Percentiles rank a stretch among this genome's conserved stretches.
phyloP scores from a whole-genome alignment of 352 stramenopile genomes.

The Thraustotheca clavata region DNA sequence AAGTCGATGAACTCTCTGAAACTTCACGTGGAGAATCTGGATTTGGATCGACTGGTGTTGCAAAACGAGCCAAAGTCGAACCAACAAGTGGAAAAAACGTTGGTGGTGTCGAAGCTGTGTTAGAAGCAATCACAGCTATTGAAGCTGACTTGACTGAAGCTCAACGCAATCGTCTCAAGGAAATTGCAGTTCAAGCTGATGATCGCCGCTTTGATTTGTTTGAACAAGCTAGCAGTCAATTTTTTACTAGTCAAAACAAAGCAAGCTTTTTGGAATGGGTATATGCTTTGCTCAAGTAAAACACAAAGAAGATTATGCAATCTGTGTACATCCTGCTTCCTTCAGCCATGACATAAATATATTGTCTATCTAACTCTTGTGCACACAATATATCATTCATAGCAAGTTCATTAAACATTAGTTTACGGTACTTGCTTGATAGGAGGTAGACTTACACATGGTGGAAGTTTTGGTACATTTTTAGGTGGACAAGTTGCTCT shows the following conservation, averaged over 20 bases:
- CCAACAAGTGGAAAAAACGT: background rate
- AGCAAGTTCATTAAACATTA: no score
- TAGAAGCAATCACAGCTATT: constrained; percentile 6
- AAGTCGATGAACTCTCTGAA: constrained; percentile 94
- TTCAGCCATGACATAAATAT: no score
- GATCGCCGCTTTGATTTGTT: constrained; percentile 51
- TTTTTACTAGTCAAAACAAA: constrained; percentile 30
- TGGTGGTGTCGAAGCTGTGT: background rate
- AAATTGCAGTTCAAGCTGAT: constrained; percentile 40
- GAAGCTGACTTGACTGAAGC: constrained; percentile 30
- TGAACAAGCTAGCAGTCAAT: constrained; percentile 38
- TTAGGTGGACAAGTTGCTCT: background rate
- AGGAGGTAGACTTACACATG: background rate
- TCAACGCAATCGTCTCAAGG: constrained; percentile 46
- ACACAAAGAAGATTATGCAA: no score
- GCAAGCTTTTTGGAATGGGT: constrained; percentile 59
- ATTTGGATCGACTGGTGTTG: constrained; percentile 94
- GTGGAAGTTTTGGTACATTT: background rate
- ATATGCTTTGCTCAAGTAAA: constrained; percentile 39
- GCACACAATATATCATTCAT: no score
- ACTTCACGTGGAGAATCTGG: constrained; percentile 90
- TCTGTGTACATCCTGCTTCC: no score
- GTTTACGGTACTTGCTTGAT: background rate
- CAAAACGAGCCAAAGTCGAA: constrained; percentile 42
- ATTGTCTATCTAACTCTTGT: no score